Base-by-base conservation (phyloP, 2,329 filamentous ascomycete genomes). In the Ceratocystis eucalypticola region DNA sequence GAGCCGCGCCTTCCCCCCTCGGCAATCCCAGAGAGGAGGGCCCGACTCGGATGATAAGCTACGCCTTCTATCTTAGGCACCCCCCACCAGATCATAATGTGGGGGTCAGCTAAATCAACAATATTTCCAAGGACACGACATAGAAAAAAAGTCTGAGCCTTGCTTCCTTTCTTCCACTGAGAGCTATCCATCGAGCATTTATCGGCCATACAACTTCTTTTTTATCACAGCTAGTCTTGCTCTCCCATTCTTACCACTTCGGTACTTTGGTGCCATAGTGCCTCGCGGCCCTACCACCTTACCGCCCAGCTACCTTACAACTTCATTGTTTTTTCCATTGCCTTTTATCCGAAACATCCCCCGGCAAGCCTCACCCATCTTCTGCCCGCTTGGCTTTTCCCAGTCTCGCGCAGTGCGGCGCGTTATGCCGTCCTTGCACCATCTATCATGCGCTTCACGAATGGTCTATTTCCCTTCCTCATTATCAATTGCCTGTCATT, bases 391-490 rank as follows among this genome's bases (percentile, higher is more conserved):
- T 33, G 55, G 55, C 28, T 37, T 17, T 59, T 33, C 15, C 8
- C 55, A 59, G 37, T n/a, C 55, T 33, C 55, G 55, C 28, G 12
- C 53, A n/a, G 22, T 20, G 33, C 45, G 44, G 57, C 45, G 44
- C 64, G 55, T 53, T 44, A 53, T 61, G 64, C 55, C 55, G 55
- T 44, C 28, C 33, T 53, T 22, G 12, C 33, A 10, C 33, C 22
- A 6, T 4, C 20, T 63, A 59, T 15, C 59, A 66, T 66, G 61
- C 61, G 33, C 61, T 30, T 57, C 28, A 63, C 48, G 12, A 37
- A 64, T 22, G n/a, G 33, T 59, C 25, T 66, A n/a, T 66, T 63
- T n/a, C 45, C 44, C 22, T 65, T 67, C 8, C 25, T 65, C 5
- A n/a, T 67, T 28, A 61, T 64, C n/a, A 45, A 50, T 50, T 37